Conservation (phyloP, 2,329 filamentous ascomycete species). For the Ambrosiella cleistominuta region DNA sequence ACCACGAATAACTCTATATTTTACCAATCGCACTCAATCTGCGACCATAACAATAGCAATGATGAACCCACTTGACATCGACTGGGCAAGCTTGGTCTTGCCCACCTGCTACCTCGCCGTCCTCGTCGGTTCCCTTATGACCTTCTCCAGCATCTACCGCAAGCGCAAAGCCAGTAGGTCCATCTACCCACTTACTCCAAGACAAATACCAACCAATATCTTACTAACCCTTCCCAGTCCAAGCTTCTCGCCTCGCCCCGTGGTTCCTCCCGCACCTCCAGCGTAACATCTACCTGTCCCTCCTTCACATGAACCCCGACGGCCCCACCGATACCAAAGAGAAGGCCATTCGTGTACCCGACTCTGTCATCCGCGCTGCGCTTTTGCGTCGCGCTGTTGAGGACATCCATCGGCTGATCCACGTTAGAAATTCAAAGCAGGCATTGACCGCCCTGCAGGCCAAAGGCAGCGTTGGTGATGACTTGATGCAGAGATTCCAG, state of each 20-base stretch:
- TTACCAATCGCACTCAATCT: not conserved
- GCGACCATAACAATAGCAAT: slow-evolving; percentile 9
- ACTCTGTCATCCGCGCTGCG: slow-evolving; percentile 73
- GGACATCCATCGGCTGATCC: slow-evolving; percentile 80
- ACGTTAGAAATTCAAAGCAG: slow-evolving; percentile 75
- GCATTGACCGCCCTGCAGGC: slow-evolving; percentile 70
- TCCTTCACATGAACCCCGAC: slow-evolving; percentile 58
- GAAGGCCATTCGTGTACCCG: slow-evolving; percentile 55
- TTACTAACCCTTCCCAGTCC: slow-evolving; percentile 28
- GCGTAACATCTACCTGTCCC: slow-evolving; percentile 84
- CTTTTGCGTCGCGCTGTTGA: slow-evolving; percentile 78
- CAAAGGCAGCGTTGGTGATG: slow-evolving; percentile 84
- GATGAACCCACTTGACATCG: slow-evolving; percentile 36
- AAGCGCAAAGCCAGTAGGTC: slow-evolving; percentile 69
- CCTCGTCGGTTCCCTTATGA: slow-evolving; percentile 71
- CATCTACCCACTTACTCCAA: slow-evolving; percentile 12
- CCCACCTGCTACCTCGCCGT: slow-evolving; percentile 82
- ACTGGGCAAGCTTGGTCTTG: slow-evolving; percentile 74
- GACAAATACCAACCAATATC: slow-evolving; percentile 12
- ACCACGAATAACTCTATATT: too few species aligned
- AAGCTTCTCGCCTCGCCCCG: slow-evolving; percentile 70
- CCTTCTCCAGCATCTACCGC: slow-evolving; percentile 84
- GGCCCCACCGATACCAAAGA: slow-evolving; percentile 47
- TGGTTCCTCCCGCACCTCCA: slow-evolving; percentile 89
- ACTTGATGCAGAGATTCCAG: slow-evolving; percentile 82